phyloP scores from a whole-genome alignment of 78 protist genomes.

The Dictyostelium firmibasis region DNA sequence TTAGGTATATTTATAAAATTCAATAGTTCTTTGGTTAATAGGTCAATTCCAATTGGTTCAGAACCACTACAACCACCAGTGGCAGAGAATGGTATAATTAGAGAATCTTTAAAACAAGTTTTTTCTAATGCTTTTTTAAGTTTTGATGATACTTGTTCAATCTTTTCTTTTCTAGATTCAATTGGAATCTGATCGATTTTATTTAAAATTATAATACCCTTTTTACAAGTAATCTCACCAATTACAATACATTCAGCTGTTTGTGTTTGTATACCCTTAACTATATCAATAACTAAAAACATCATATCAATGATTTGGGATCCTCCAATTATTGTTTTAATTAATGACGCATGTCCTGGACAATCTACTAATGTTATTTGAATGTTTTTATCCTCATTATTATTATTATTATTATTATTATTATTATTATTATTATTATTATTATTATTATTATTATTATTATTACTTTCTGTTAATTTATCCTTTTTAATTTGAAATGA shows the following conservation, averaged over 20 bases:
- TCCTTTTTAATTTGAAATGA: constrained; percentile 72
- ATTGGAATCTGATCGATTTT: constrained; percentile 91
- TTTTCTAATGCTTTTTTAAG: constrained; percentile 50
- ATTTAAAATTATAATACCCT: constrained; percentile 94
- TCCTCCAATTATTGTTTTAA: constrained; percentile 99
- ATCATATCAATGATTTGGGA: constrained; percentile 98
- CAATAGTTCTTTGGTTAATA: not conserved
- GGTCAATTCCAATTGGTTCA: constrained; percentile 32
- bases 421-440: not conserved
- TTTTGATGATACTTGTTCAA: constrained; percentile 32
- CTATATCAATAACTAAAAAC: constrained; percentile 97
- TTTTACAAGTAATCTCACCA: constrained; percentile 92
- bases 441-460: not conserved
- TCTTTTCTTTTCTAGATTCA: constrained; percentile 47
- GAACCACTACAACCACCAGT: not conserved
- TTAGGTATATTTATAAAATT: constrained; percentile 1
- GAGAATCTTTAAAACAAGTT: constrained; percentile 57
- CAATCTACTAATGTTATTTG: constrained; percentile 99
- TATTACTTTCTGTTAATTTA: not conserved
- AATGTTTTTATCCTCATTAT: constrained; percentile 12
- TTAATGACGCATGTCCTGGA: constrained; percentile 99
- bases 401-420: not conserved
- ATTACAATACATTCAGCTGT: constrained; percentile 98
- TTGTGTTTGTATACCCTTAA: constrained; percentile 99
- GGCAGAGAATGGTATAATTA: constrained; percentile 28